A percentile compares a stretch with the other conserved stretches of the same genome.
Conservation (phyloP, 2,329 filamentous ascomycete genomes). For the Exserohilum turcica region DNA sequence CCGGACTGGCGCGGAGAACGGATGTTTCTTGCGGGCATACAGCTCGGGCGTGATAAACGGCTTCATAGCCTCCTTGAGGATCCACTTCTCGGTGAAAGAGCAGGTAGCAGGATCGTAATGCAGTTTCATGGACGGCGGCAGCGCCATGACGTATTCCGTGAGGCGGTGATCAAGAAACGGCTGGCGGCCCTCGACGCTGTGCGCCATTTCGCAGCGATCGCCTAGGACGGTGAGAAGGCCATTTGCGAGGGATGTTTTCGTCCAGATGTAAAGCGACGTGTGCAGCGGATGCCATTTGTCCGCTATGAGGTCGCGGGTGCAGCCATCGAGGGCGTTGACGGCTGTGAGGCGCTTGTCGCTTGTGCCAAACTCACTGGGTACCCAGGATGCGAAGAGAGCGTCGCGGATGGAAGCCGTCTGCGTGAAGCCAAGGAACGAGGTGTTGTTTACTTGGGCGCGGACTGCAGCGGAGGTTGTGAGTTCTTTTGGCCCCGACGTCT, state of each 20-base stretch:
- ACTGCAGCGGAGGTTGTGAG: constrained; percentile 17
- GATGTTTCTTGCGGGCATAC: constrained; percentile 57
- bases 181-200: constrained; percentile 49
- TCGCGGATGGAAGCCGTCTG: constrained; percentile 14
- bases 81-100: constrained; percentile 54
- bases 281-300: constrained; percentile 34
- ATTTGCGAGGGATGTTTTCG: constrained; percentile 27
- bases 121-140: constrained; percentile 48
- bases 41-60: constrained; percentile 60
- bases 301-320: constrained; percentile 28
- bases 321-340: constrained; percentile 32
- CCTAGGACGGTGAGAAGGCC: constrained; percentile 52
- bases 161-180: constrained; percentile 51
- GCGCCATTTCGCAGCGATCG: constrained; percentile 54
- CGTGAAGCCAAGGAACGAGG: constrained; percentile 21
- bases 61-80: constrained; percentile 57
- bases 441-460: constrained; percentile 22
- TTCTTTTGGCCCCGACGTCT: constrained; percentile 18
- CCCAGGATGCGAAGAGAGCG: constrained; percentile 18
- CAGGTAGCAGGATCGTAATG: constrained; percentile 30
- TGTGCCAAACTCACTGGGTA: constrained; percentile 15
- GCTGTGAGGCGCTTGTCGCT: constrained; percentile 19
- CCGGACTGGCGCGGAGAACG: constrained; percentile 54
- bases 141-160: constrained; percentile 47
- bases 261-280: constrained; percentile 34